phyloP scores from a whole-genome alignment of 163 green algal species.

The Scenedesmus sp. region DNA sequence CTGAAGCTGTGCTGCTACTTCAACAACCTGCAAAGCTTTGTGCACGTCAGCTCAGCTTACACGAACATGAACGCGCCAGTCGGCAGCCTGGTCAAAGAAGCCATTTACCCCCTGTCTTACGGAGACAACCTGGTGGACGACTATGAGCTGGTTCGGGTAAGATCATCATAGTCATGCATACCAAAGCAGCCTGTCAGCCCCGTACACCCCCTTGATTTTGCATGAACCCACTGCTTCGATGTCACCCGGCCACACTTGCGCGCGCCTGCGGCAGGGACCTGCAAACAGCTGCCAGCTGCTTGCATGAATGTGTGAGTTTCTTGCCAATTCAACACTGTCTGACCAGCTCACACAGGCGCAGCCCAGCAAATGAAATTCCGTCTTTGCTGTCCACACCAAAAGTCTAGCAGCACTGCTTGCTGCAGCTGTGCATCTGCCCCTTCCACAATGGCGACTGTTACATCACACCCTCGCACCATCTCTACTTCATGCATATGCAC shows the following conservation, averaged over 20 bases:
- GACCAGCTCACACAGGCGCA: no score
- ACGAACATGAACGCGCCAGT: slow-evolving; percentile 66
- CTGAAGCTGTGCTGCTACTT: slow-evolving; percentile 56
- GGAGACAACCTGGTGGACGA: slow-evolving; percentile 47
- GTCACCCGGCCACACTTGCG: slow-evolving; percentile 15
- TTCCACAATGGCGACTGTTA: neutral
- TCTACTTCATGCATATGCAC: neutral
- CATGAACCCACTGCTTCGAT: neutral
- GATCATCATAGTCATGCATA: neutral
- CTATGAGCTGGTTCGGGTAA: slow-evolving; percentile 42
- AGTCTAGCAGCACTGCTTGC: neutral
- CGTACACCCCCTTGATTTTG: neutral
- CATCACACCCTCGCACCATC: neutral
- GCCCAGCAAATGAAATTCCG: neutral
- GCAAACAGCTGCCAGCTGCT: neutral
- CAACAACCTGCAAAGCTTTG: slow-evolving; percentile 55
- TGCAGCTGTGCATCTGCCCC: neutral
- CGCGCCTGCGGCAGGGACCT: neutral
- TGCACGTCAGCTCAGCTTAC: slow-evolving; percentile 70
- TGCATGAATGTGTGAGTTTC: neutral
- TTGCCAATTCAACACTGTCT: neutral
- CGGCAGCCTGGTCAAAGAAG: slow-evolving; percentile 60
- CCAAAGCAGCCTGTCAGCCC: neutral
- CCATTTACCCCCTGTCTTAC: slow-evolving; percentile 61
- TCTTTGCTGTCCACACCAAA: neutral